phyloP scores from a whole-genome alignment of 108 stramenopile genomes.

The Schizochytrium sp. region DNA sequence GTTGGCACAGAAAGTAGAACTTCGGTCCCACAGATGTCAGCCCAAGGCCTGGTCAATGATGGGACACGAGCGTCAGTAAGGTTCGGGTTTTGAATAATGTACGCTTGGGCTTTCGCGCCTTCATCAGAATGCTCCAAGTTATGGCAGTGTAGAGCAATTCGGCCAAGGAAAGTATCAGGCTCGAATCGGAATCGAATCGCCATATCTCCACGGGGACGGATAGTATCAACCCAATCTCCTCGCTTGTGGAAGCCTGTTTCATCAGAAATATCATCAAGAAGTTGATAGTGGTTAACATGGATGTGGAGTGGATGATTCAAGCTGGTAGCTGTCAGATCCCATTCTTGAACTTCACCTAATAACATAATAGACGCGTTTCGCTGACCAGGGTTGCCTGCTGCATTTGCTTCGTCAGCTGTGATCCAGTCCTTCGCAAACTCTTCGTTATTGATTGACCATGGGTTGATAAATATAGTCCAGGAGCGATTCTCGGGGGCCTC shows the following conservation, averaged over 20 bases:
- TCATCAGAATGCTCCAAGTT: conserved; percentile 48
- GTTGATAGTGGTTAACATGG: conserved; percentile 49
- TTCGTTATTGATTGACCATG: conserved; percentile 25
- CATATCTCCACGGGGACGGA: neutral
- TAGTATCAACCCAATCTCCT: conserved; percentile 50
- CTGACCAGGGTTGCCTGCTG: neutral
- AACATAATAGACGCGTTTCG: conserved; percentile 36
- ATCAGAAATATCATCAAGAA: conserved; percentile 12
- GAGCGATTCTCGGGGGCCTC: neutral
- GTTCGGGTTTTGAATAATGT: conserved; percentile 45
- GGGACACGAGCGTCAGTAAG: neutral
- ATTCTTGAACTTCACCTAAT: conserved; percentile 39
- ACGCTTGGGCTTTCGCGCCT: conserved; percentile 53
- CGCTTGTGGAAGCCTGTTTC: neutral
- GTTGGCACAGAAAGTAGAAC: neutral
- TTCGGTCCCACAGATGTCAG: neutral
- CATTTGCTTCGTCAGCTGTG: conserved; percentile 22
- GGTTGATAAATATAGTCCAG: neutral
- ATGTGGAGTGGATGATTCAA: conserved; percentile 32
- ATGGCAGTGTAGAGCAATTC: conserved; percentile 40
- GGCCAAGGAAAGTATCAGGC: conserved; percentile 42
- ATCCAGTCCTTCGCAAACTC: conserved; percentile 53
- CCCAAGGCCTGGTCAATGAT: neutral
- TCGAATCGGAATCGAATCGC: conserved; percentile 15
- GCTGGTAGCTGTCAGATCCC: conserved; percentile 7